Evolutionary conservation across 768 basidiomycete genomes (phyloP).

Genomic region (Boletus edulis): DNA sequence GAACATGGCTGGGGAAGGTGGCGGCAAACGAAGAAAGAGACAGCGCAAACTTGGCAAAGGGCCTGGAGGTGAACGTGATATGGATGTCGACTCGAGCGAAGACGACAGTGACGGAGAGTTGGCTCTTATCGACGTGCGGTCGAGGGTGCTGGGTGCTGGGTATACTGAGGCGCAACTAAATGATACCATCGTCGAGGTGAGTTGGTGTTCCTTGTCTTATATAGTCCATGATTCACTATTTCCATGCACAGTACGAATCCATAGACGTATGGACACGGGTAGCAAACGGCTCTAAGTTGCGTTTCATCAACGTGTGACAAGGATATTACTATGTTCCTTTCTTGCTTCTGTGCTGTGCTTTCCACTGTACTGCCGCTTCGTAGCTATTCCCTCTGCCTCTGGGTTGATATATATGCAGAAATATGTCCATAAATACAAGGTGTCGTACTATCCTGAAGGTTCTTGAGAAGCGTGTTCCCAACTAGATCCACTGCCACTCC

Average conservation of each 20-base stretch:
- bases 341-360: constrained; percentile 2
- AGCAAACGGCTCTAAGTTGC: constrained; percentile 80
- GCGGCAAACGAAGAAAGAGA: constrained; percentile 39
- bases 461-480: constrained; percentile 69
- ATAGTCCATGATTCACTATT: constrained; percentile 6
- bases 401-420: constrained; percentile 18
- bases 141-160: constrained; percentile 79
- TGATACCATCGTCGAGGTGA: constrained; percentile 78
- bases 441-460: constrained; percentile 19
- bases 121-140: constrained; percentile 83
- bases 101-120: constrained; percentile 71
- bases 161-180: constrained; percentile 91
- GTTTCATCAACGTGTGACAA: constrained; percentile 48
- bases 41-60: constrained; percentile 63
- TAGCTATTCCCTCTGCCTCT: constrained; percentile 1
- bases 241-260: constrained; percentile 71
- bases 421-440: constrained; percentile 21
- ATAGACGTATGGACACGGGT: constrained; percentile 78
- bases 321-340: not conserved
- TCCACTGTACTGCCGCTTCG: constrained; percentile 14
- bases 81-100: constrained; percentile 67
- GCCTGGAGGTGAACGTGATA: constrained; percentile 66
- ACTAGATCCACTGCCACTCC: constrained; percentile 52
- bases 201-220: constrained; percentile 21
- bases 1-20: constrained; percentile 61